phyloP scores from a whole-genome alignment of 352 stramenopile genomes.

The Phytophthora lateralis region DNA sequence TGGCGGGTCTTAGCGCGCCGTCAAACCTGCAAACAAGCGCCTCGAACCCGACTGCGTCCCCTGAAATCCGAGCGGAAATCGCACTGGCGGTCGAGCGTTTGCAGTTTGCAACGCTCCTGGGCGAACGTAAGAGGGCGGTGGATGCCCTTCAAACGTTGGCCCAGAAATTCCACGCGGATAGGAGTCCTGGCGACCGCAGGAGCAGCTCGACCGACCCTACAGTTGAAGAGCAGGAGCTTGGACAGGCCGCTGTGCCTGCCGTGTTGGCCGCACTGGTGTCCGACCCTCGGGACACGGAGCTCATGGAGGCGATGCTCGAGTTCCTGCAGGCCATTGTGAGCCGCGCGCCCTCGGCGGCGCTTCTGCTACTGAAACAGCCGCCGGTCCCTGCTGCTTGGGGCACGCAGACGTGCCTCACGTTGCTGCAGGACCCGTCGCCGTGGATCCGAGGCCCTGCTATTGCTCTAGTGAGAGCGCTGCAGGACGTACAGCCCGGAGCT shows the following conservation, averaged over 20 bases:
- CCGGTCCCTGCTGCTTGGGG: constrained; percentile 37
- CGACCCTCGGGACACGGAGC: constrained; percentile 80
- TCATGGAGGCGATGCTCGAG: constrained; percentile 87
- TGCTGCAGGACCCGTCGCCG: constrained; percentile 80
- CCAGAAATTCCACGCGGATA: constrained; percentile 18
- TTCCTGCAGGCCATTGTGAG: constrained; percentile 64
- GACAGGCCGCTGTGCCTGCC: constrained; percentile 46
- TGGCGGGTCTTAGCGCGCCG: neutral
- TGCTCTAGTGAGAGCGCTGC: constrained; percentile 56
- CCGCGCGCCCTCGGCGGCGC: constrained; percentile 37
- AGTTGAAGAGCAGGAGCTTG: constrained; percentile 50
- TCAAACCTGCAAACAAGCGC: neutral
- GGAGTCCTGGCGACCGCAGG: constrained; percentile 1
- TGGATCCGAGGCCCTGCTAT: constrained; percentile 82
- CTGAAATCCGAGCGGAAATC: constrained; percentile 42
- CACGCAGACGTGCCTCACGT: constrained; percentile 64
- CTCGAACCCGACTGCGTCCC: neutral
- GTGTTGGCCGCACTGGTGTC: constrained; percentile 69
- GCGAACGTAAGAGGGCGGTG: constrained; percentile 72
- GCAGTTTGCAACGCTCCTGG: constrained; percentile 77
- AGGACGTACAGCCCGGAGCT: constrained; percentile 52
- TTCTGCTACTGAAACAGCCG: constrained; percentile 44
- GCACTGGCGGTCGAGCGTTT: constrained; percentile 59
- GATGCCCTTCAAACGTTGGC: constrained; percentile 52
- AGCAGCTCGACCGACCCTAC: constrained; percentile 16